Percentiles rank a stretch among this genome's conserved stretches.
Conservation (phyloP, 2,329 filamentous ascomycete species). For the Plenodomus biglobosus region DNA sequence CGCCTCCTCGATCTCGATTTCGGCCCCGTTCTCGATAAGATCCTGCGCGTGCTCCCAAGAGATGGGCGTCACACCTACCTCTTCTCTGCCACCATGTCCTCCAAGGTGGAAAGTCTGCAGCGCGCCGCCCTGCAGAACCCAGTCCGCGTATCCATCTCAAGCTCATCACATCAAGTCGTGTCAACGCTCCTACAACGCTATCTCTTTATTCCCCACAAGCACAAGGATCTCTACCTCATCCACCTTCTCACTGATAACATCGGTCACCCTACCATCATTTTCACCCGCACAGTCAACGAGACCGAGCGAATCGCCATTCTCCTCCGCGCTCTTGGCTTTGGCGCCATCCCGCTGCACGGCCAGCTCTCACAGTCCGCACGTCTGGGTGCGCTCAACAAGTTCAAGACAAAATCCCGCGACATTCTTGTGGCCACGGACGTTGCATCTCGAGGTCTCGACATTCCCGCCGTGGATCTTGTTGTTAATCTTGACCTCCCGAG, state of each 20-base stretch:
- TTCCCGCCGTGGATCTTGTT: slow-evolving; percentile 85
- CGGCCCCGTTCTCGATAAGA: slow-evolving; percentile 87
- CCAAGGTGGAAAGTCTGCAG: slow-evolving; percentile 89
- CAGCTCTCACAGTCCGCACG: slow-evolving; percentile 86
- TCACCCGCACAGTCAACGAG: slow-evolving; percentile 89
- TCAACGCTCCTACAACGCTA: slow-evolving; percentile 84
- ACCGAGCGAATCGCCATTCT: slow-evolving; percentile 83
- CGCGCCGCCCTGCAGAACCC: slow-evolving; percentile 85
- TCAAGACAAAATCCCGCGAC: slow-evolving; percentile 75
- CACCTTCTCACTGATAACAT: slow-evolving; percentile 82
- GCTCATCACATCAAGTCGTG: slow-evolving; percentile 87
- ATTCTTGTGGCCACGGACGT: slow-evolving; percentile 93
- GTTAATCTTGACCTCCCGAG: slow-evolving; percentile 82
- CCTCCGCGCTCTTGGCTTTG: slow-evolving; percentile 80
- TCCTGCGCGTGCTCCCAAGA: slow-evolving; percentile 78
- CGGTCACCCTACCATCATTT: slow-evolving; percentile 86
- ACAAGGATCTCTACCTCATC: slow-evolving; percentile 89
- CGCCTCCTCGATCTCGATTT: slow-evolving; percentile 92
- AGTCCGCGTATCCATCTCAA: slow-evolving; percentile 76
- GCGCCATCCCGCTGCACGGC: slow-evolving; percentile 89
- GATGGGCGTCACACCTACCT: slow-evolving; percentile 66
- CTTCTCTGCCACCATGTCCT: slow-evolving; percentile 92
- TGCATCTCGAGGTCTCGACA: slow-evolving; percentile 89
- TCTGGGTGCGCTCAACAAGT: slow-evolving; percentile 86
- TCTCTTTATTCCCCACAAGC: slow-evolving; percentile 71